Percentiles rank a stretch among this genome's conserved stretches.
Conservation (phyloP, 1,284 basidiomycete species). For the Rhodofomes roseus region DNA sequence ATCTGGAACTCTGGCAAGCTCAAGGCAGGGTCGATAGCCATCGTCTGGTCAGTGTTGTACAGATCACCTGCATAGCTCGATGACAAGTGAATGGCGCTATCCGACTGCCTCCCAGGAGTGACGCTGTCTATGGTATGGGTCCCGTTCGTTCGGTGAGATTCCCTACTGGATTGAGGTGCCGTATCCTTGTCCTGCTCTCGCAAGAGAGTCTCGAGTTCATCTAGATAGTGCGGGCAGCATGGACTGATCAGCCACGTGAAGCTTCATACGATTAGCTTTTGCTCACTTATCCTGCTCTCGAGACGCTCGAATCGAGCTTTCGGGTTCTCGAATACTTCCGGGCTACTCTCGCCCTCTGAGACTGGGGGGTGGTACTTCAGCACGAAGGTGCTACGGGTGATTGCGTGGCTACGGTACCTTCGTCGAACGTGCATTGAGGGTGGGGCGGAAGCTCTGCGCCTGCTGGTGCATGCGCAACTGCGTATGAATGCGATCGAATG, state of each 20-base stretch:
- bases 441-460: constrained; percentile 45
- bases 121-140: background rate
- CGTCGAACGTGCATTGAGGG: constrained; percentile 69
- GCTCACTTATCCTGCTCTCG: constrained; percentile 65
- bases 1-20: constrained; percentile 5
- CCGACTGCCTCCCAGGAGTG: background rate
- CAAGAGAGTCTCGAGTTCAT: constrained; percentile 55
- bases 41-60: background rate
- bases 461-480: constrained; percentile 51
- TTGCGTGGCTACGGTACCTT: constrained; percentile 34
- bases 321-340: constrained; percentile 40
- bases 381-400: background rate
- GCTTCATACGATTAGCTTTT: background rate
- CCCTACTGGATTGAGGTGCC: background rate
- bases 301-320: constrained; percentile 58
- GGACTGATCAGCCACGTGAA: background rate
- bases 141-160: background rate
- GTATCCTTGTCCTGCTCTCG: constrained; percentile 32
- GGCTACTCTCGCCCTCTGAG: constrained; percentile 28
- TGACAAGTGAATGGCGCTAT: background rate
- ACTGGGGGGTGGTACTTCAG: constrained; percentile 27
- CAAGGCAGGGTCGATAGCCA: background rate
- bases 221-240: constrained; percentile 29
- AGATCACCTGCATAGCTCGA: background rate
- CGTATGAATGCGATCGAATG: constrained; percentile 61